Conservation (phyloP, 805 yeast genomes). For the Candida germanica region DNA sequence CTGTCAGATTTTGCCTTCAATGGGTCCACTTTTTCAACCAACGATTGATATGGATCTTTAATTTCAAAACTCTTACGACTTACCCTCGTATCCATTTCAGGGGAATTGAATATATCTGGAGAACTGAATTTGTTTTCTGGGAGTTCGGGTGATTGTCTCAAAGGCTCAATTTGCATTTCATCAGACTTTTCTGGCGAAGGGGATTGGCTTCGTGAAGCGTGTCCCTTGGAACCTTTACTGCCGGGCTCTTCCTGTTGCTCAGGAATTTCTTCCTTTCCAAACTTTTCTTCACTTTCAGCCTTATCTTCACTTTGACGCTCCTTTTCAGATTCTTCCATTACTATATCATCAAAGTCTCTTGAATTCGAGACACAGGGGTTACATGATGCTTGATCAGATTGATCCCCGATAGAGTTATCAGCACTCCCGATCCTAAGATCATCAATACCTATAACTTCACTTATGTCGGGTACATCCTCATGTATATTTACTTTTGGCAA, state of each 20-base stretch:
- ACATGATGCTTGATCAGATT: neutral
- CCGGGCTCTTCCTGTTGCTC: neutral
- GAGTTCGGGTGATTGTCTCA: neutral
- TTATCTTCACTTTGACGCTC: neutral
- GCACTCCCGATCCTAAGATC: slow-evolving; percentile 3
- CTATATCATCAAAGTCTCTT: neutral
- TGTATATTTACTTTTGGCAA: neutral
- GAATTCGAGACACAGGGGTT: neutral
- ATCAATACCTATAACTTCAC: slow-evolving; percentile 2
- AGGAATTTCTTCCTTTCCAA: neutral
- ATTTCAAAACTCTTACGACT: neutral
- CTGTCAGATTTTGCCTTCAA: slow-evolving; percentile 30
- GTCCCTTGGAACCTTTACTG: neutral
- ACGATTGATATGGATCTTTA: slow-evolving; percentile 25
- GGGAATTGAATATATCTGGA: neutral
- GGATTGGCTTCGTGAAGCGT: too few relatives aligned
- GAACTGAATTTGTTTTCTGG: neutral
- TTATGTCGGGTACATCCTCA: neutral
- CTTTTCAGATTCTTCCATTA: neutral
- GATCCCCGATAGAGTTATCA: neutral
- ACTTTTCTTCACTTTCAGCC: neutral
- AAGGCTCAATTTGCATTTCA: neutral
- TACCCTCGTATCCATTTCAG: neutral
- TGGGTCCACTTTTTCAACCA: slow-evolving; percentile 44
- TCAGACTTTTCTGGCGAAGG: neutral